These are phyloP conservation scores for Rhexocercosporidium sp. DNA, from an alignment of 2,329 filamentous ascomycete species.

Conservation along the genomic window DNA sequence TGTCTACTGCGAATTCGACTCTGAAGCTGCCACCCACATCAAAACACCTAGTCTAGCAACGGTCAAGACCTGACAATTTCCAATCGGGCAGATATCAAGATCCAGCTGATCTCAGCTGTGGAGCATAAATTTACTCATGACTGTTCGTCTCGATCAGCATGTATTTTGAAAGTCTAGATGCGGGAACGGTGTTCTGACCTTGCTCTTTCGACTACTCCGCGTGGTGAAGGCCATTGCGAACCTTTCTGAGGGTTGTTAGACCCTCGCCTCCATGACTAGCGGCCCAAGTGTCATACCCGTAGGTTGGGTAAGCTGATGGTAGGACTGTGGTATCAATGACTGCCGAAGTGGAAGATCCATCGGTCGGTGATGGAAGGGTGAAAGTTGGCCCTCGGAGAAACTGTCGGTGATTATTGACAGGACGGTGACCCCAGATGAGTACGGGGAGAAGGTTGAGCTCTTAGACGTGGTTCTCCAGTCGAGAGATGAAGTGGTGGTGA, in stretches of 20 bases:
- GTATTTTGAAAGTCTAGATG: not conserved
- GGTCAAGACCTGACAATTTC: not conserved
- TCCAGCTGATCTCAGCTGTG: not conserved
- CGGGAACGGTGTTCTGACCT: not conserved
- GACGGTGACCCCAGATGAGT: not conserved
- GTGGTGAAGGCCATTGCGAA: not conserved
- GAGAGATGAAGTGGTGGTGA: not conserved
- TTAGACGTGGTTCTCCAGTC: not conserved
- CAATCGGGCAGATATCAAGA: conserved; percentile 7
- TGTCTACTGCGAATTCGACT: not conserved
- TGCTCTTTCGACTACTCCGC: not conserved
- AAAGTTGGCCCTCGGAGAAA: not conserved
- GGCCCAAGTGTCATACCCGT: not conserved
- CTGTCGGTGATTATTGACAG: not conserved
- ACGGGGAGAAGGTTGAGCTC: not conserved
- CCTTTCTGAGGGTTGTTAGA: conserved; percentile 10
- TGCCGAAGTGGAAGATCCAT: not conserved
- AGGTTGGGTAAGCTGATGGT: not conserved
- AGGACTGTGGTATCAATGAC: not conserved
- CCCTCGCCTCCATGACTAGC: not conserved
- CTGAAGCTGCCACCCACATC: not conserved
- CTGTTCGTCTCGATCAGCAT: not conserved
- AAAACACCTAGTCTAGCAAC: not conserved
- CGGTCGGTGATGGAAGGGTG: not conserved
- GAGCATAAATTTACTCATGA: not conserved